These are phyloP conservation scores for Aspergillus awamori DNA, from an alignment of 2,329 filamentous ascomycete genomes.

Conservation along the genomic window DNA sequence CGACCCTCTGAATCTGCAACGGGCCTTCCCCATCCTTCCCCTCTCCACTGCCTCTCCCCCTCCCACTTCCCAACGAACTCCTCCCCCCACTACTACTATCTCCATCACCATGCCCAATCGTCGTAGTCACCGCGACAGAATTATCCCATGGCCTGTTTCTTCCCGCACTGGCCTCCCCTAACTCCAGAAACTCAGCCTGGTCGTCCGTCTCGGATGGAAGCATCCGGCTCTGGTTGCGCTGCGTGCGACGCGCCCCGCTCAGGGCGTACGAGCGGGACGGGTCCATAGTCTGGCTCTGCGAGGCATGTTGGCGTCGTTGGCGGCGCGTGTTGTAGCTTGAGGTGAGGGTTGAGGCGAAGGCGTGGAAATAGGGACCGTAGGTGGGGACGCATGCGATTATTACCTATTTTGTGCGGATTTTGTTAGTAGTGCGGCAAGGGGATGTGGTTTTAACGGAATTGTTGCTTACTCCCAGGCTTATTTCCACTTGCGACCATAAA, in stretches of 20 bases:
- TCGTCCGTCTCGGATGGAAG: background rate
- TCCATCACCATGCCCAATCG: background rate
- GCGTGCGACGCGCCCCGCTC: background rate
- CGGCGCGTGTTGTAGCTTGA: constrained; percentile 18
- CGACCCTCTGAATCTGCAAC: constrained; percentile 7
- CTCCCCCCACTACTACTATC: background rate
- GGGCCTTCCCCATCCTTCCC: background rate
- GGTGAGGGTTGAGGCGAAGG: constrained; percentile 23
- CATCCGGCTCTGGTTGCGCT: constrained; percentile 5
- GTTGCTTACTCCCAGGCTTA: constrained; percentile 43
- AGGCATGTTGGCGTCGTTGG: constrained; percentile 4
- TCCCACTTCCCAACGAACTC: background rate
- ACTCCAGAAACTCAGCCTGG: constrained; percentile 2
- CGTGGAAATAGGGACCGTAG: constrained; percentile 46
- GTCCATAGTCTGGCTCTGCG: background rate
- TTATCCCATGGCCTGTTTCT: background rate
- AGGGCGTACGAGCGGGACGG: background rate
- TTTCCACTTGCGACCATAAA: constrained; percentile 53
- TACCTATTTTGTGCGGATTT: constrained; percentile 24
- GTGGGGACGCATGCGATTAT: constrained; percentile 49
- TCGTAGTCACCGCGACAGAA: background rate
- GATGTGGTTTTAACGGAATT: background rate
- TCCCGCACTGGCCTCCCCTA: background rate
- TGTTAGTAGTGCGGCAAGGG: background rate
- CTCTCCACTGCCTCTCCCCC: background rate